Evolutionary conservation across 768 basidiomycete species (phyloP).

Genomic region (Psilocybe subaeruginosa): DNA sequence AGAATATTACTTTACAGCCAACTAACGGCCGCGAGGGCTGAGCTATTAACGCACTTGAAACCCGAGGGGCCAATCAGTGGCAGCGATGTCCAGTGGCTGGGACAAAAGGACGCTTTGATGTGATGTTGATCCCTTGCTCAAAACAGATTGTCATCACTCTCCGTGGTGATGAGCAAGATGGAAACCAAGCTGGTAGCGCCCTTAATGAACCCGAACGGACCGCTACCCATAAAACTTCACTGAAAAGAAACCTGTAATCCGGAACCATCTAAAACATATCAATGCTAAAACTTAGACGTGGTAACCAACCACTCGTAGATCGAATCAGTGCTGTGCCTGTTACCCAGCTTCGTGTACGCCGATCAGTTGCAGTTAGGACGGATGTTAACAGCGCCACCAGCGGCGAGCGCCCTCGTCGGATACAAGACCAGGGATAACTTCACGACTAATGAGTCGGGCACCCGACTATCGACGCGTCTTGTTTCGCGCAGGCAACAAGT

Average conservation of each 20-base stretch:
- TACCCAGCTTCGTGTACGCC: neutral
- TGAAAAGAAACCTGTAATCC: too few relatives aligned
- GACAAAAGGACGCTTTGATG: slow-evolving; percentile 17
- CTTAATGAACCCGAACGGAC: neutral
- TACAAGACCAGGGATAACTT: neutral
- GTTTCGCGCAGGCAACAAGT: neutral
- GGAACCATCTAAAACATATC: too few relatives aligned
- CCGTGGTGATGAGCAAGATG: neutral
- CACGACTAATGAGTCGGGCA: neutral
- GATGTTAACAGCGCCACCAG: neutral
- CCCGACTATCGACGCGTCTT: neutral
- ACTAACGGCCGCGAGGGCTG: neutral
- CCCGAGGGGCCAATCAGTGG: neutral
- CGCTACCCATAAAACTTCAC: neutral
- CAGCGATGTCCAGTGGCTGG: neutral
- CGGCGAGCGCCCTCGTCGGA: neutral
- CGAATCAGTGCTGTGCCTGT: slow-evolving; percentile 2
- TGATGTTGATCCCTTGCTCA: neutral
- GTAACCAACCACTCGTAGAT: neutral
- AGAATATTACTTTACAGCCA: neutral
- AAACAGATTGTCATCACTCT: neutral
- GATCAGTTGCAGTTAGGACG: neutral
- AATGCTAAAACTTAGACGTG: neutral
- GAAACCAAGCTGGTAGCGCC: neutral
- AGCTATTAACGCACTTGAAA: neutral